A percentile compares a stretch with the other conserved stretches of the same genome.
These are phyloP conservation scores for Chimonanthus salicifolius DNA, from an alignment of 164 flowering plant genomes.

Conservation along the genomic window DNA sequence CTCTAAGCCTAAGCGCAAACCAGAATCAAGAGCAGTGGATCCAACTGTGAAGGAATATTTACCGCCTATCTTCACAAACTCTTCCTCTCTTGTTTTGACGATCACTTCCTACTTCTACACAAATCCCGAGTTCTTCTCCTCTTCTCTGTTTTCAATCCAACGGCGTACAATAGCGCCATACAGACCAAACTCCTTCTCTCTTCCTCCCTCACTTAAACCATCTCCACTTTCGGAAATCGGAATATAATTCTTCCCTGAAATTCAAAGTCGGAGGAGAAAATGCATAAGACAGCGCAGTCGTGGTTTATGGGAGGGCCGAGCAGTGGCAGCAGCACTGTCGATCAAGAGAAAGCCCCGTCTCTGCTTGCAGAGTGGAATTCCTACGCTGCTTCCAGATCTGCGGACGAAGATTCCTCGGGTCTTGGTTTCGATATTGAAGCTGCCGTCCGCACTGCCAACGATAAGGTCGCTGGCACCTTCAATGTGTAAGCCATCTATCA, in stretches of 20 bases:
- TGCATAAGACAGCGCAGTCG: conserved; percentile 45
- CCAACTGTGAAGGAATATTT: too few species aligned
- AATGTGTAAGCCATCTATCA: conserved; percentile 45
- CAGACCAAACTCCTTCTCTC: not conserved
- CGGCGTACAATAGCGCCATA: too few species aligned
- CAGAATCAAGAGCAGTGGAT: too few species aligned
- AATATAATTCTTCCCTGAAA: not conserved
- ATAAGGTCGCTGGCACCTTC: conserved; percentile 80
- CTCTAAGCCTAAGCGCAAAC: too few species aligned
- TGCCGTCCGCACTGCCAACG: conserved; percentile 81
- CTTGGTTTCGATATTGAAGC: conserved; percentile 76
- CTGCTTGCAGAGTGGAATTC: conserved; percentile 92
- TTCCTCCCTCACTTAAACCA: not conserved
- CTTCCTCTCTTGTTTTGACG: too few species aligned
- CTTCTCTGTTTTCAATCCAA: too few species aligned
- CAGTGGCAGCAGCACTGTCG: conserved; percentile 11
- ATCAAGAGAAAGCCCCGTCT: conserved; percentile 43
- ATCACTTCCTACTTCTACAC: too few species aligned
- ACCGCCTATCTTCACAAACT: too few species aligned
- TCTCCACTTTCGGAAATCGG: too few species aligned
- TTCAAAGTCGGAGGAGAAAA: not conserved
- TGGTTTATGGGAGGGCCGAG: conserved; percentile 63
- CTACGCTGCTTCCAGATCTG: conserved; percentile 48
- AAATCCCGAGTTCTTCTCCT: too few species aligned
- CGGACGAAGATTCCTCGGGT: conserved; percentile 27